phyloP scores from a whole-genome alignment of 805 yeast genomes.

The Yamadazyma insecticola region DNA sequence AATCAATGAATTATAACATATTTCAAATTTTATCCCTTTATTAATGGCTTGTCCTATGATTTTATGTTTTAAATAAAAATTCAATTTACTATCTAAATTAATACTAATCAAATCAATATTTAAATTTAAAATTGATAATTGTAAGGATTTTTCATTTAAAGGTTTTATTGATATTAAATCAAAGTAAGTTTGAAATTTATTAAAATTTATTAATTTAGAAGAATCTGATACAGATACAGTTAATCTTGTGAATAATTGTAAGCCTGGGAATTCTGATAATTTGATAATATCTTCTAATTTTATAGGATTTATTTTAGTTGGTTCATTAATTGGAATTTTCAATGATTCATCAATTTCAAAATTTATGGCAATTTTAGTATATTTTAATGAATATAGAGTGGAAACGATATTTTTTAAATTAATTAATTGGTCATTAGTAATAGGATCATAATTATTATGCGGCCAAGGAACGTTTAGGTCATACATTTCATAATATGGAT shows the following conservation, averaged over 20 bases:
- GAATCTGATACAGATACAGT: conserved; percentile 78
- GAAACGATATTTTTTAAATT: conserved; percentile 46
- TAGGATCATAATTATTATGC: conserved; percentile 43
- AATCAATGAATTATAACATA: conserved; percentile 59
- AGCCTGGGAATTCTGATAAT: conserved; percentile 25
- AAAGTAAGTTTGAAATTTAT: conserved; percentile 46
- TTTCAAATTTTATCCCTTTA: conserved; percentile 79
- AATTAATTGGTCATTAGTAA: conserved; percentile 34
- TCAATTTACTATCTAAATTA: conserved; percentile 58
- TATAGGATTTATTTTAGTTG: conserved; percentile 44
- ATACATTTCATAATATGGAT: no score
- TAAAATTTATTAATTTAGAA: conserved; percentile 62
- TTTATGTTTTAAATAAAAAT: conserved; percentile 78
- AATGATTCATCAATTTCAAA: conserved; percentile 48
- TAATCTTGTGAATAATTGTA: conserved; percentile 56
- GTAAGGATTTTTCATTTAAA: conserved; percentile 69
- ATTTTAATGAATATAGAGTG: conserved; percentile 59
- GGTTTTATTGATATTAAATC: conserved; percentile 86
- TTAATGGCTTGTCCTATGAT: conserved; percentile 78
- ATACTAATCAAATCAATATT: conserved; percentile 82
- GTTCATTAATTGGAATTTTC: conserved; percentile 46
- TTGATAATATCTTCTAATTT: conserved; percentile 29
- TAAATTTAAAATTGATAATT: conserved; percentile 65
- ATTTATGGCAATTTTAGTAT: conserved; percentile 74
- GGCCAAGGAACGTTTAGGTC: conserved; percentile 81